Evolutionary conservation across 2,329 filamentous ascomycete genomes (phyloP).

Genomic region (Rhytidhysteron rufulum): DNA sequence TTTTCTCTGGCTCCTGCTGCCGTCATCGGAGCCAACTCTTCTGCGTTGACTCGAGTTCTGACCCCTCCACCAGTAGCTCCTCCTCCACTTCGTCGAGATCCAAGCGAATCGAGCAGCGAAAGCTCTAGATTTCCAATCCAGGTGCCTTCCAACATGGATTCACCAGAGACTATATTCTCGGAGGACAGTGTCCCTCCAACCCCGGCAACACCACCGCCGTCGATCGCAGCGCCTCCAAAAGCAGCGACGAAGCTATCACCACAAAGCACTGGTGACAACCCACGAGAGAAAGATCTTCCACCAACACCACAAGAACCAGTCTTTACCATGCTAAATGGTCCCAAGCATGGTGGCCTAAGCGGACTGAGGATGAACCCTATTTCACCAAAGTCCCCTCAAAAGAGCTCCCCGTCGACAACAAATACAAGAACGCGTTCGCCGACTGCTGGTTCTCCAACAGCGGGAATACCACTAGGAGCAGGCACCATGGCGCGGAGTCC

Average conservation of each 20-base stretch:
- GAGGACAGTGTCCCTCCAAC: conserved; percentile 17
- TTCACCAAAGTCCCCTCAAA: conserved; percentile 15
- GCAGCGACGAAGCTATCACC: conserved; percentile 23
- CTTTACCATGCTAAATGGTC: conserved; percentile 5
- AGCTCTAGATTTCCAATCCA: conserved; percentile 30
- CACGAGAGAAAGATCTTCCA: conserved; percentile 32
- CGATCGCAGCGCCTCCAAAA: conserved; percentile 13
- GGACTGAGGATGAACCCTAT: conserved; percentile 35
- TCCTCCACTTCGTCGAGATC: conserved; percentile 19
- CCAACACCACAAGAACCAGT: conserved; percentile 19
- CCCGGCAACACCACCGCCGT: conserved; percentile 13
- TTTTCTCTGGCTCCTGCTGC: conserved; percentile 51
- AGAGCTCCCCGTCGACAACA: conserved; percentile 4
- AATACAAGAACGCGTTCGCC: conserved; percentile 19
- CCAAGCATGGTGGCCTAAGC: conserved; percentile 15
- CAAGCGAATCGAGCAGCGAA: conserved; percentile 22
- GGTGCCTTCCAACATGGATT: conserved; percentile 14
- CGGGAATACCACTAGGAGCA: conserved; percentile 30
- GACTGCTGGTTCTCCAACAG: conserved; percentile 10
- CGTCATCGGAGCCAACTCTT: conserved; percentile 30
- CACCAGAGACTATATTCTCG: conserved; percentile 7
- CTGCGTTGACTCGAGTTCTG: conserved; percentile 14
- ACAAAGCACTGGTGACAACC: conserved; percentile 24
- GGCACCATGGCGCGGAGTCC: conserved; percentile 34
- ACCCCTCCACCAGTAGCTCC: conserved; percentile 8